phyloP scores from a whole-genome alignment of 768 basidiomycete genomes.

The Xanthoconium stramineum region DNA sequence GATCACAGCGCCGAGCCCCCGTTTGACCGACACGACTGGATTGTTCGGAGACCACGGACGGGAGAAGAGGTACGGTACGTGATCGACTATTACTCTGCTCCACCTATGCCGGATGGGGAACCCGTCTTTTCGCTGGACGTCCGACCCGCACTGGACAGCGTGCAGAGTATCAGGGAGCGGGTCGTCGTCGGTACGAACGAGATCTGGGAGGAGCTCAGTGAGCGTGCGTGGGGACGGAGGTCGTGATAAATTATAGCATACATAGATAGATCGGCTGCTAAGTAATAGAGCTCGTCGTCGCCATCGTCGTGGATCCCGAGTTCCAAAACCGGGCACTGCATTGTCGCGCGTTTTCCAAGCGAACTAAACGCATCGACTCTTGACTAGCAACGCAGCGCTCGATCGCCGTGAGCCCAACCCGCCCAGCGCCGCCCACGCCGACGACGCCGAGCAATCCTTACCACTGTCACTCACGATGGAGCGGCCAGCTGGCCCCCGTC shows the following conservation, averaged over 20 bases:
- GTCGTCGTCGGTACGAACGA: conserved; percentile 68
- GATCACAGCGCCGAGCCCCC: conserved; percentile 76
- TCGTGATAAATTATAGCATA: conserved; percentile 5
- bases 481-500: conserved; percentile 57
- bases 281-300: no score
- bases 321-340: conserved; percentile 24
- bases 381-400: not conserved
- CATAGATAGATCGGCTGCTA: not conserved
- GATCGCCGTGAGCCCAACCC: conserved; percentile 3
- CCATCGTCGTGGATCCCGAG: not conserved
- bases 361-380: not conserved
- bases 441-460: conserved; percentile 3
- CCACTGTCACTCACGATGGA: conserved; percentile 38
- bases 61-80: conserved; percentile 90
- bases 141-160: conserved; percentile 86
- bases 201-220: conserved; percentile 49
- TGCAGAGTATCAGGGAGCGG: conserved; percentile 72
- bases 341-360: conserved; percentile 15
- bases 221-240: conserved; percentile 26
- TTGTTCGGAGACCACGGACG: conserved; percentile 75
- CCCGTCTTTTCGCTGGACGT: conserved; percentile 97
- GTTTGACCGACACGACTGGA: conserved; percentile 98
- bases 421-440: conserved; percentile 2
- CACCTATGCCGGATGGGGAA: conserved; percentile 83
- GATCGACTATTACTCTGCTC: conserved; percentile 97